Conservation (phyloP, 2,329 filamentous ascomycete genomes). For the Neobulgaria alba region DNA sequence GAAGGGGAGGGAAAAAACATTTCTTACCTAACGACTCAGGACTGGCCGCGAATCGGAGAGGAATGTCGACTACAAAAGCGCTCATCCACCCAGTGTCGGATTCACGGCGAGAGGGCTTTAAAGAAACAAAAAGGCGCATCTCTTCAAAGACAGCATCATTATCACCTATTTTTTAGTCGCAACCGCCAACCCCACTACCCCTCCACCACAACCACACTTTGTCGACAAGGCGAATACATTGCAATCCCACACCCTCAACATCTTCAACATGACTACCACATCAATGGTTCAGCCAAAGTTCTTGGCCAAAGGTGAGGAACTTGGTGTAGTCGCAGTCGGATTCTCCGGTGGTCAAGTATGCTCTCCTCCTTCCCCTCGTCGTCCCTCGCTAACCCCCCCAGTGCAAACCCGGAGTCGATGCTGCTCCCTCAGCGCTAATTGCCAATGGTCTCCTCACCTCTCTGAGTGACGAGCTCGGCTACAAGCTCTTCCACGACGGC, state of each 20-base stretch:
- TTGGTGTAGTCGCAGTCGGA: slow-evolving; percentile 89
- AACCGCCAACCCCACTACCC: not conserved
- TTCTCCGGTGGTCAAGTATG: slow-evolving; percentile 93
- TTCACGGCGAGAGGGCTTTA: not conserved
- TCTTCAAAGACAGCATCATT: no score
- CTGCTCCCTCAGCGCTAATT: slow-evolving; percentile 81
- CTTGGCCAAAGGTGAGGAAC: slow-evolving; percentile 66
- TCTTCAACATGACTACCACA: slow-evolving; percentile 14
- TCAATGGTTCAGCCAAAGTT: slow-evolving; percentile 49
- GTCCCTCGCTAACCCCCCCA: slow-evolving; percentile 31
- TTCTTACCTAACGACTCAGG: not conserved
- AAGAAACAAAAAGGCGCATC: no score
- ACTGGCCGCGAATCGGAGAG: not conserved
- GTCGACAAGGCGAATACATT: not conserved
- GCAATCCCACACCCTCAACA: not conserved
- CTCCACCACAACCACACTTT: no score
- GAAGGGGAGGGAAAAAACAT: not conserved
- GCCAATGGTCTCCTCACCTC: slow-evolving; percentile 78
- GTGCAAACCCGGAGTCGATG: slow-evolving; percentile 89
- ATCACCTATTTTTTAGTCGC: no score
- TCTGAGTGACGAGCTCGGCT: slow-evolving; percentile 76
- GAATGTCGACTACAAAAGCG: not conserved
- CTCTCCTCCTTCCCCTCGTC: not conserved
- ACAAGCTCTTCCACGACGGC: slow-evolving; percentile 78
- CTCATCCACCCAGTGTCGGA: not conserved